Conservation (phyloP, 805 yeast species). For the Hanseniaspora mollemarum region DNA sequence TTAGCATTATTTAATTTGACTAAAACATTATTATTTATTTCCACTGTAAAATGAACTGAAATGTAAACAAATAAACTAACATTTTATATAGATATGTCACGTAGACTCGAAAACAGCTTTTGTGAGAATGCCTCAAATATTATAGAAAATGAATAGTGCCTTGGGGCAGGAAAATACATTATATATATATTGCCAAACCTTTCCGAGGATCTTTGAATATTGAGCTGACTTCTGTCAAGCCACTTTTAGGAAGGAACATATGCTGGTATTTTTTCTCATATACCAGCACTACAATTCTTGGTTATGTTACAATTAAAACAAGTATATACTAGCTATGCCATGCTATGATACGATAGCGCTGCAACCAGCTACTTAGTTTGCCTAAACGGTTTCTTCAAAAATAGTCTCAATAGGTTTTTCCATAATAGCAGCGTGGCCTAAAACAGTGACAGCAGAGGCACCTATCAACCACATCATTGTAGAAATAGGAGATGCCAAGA, state of each 20-base stretch:
- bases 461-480: conserved; percentile 88
- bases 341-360: background rate
- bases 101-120: no score
- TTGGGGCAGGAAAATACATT: no score
- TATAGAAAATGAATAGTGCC: no score
- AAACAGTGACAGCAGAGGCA: conserved; percentile 63
- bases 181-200: no score
- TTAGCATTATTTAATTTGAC: no score
- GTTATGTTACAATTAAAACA: background rate
- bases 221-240: no score
- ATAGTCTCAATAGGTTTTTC: conserved; percentile 94
- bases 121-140: no score
- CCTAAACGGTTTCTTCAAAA: conserved; percentile 58
- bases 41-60: no score
- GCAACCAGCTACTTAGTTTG: background rate
- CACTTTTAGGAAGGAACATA: background rate
- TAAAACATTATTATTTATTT: no score
- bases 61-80: no score
- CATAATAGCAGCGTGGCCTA: conserved; percentile 79
- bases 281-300: background rate
- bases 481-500: conserved; percentile 79
- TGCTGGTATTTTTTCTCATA: background rate
- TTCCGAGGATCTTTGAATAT: no score
- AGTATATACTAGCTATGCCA: background rate
- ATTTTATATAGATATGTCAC: no score